Base-by-base conservation (phyloP, 768 basidiomycete genomes). In the Hydnum rufescens region DNA sequence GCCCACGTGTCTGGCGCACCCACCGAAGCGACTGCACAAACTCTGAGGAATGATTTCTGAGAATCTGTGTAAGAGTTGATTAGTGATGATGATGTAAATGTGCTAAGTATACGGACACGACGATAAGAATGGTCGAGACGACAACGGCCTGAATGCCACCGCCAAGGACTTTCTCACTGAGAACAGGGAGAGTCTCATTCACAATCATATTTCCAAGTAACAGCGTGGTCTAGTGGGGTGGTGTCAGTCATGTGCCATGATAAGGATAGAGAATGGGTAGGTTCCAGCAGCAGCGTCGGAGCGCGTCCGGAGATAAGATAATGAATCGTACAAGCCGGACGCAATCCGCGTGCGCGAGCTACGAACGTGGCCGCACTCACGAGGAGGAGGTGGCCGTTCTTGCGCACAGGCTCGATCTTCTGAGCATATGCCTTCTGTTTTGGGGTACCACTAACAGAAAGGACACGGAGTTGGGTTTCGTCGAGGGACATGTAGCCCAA, bases 401-500 rank as follows among this genome's bases (percentile, higher is more conserved):
- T 70, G 53, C 87, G 80, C 47, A 93, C 78, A 8, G 88, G 88
- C 63, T 79, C 78, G 60, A 92, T 92, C 66, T 82, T 80, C 59
- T 75, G 75, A 4, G 89, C 89, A 56, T 86, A 82, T 54, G 70
- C 69, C 60, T 80, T 76, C 63, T 93, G 89, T 58, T 77, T 71
- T 25, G 80, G 72, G 23, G 82, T 84, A 16, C 89, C 89, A 52
- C 82, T 82, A 55, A 87, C 79, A 57, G 80, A 78, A 22, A 93
- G 67, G 2, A 93, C 89, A 61, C 82, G 80, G 42, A 93, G 74
- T 70, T 90, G 87, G 36, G 88, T 90, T 64, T 83, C 83, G 65
- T 93, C 88, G 63, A 92, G 72, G 58, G 80, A 83, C 82, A 92
- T 89, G 64, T 87, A 90, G 31, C 88, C 88, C 44, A 92, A 69